Percentiles rank a stretch among this genome's conserved stretches.
Conservation (phyloP, 2,329 filamentous ascomycete genomes). For the Aspergillus sp. region DNA sequence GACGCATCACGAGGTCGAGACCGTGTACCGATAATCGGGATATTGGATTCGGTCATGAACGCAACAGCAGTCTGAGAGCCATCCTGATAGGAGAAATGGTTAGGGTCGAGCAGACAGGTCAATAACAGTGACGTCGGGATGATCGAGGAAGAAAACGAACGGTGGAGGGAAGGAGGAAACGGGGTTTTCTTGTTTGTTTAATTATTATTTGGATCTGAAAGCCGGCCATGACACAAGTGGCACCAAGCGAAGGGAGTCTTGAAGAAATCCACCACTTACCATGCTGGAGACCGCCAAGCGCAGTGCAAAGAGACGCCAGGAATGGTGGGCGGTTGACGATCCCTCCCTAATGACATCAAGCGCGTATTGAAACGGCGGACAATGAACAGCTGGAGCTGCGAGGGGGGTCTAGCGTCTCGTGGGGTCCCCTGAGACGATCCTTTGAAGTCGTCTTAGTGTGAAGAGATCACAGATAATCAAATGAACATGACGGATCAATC, state of each 20-base stretch:
- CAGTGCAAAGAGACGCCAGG: slow-evolving; percentile 16
- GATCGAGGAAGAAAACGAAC: not conserved
- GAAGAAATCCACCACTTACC: slow-evolving; percentile 11
- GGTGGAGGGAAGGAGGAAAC: slow-evolving; percentile 8
- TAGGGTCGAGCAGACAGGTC: not conserved
- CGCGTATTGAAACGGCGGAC: slow-evolving; percentile 30
- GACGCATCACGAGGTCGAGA: not conserved
- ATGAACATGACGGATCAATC: no score
- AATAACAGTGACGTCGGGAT: not conserved
- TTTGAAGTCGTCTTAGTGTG: slow-evolving; percentile 2
- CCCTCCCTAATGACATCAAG: slow-evolving; percentile 32
- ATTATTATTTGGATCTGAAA: slow-evolving; percentile 6
- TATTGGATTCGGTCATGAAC: not conserved
- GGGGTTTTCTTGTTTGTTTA: slow-evolving; percentile 5
- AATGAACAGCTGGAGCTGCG: no score
- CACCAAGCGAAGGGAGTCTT: slow-evolving; percentile 12
- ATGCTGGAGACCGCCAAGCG: slow-evolving; percentile 13
- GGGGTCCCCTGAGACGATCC: slow-evolving; percentile 6
- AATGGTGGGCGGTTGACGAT: slow-evolving; percentile 27
- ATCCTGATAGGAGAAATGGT: not conserved
- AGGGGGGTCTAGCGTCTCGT: no score
- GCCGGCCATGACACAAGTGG: slow-evolving; percentile 30
- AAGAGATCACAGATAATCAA: no score
- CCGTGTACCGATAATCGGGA: not conserved
- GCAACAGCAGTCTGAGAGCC: not conserved